Base-by-base conservation (phyloP, 2,329 filamentous ascomycete species). In the Sporothrix phasma region DNA sequence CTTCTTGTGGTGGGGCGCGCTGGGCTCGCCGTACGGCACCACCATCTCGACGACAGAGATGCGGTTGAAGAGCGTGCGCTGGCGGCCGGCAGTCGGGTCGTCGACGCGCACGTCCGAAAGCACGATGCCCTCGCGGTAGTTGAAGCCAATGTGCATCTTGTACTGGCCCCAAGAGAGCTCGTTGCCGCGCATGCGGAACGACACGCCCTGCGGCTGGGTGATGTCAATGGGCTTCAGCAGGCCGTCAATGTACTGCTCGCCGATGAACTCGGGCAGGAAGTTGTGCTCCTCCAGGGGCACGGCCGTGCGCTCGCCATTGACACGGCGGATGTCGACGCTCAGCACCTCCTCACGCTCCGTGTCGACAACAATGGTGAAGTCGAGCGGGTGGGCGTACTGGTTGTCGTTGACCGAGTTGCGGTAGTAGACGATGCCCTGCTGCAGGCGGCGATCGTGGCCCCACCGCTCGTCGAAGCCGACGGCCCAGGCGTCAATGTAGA, bases 391-490 rank as follows among this genome's bases (percentile, higher is more conserved):
- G 29, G 88, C 88, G 74, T 97, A 97, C 76, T 97, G 92, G 74
- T 85, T 91, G 77, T 93, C 89, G 70, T 96, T 90, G 19, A 88
- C 72, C 69, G 93, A 82, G 8, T 91, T 91, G 24, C 92, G 86
- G 75, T 95, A 97, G 80, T 97, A 97, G 89, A 96, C 95, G 62
- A 97, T 79, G 2, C 91, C 92, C 76, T 97, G 92, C 76, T 97
- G 92, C 5, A 96, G 83, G 62, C 92, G 86, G 54, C 91, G 81
- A 46, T 80, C 80, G 72, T 78, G 93, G 66, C 92, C 92, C 71
- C 92, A 94, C 54, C 92, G 87, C 76, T 95, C 90, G 70, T 97
- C 92, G 72, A 91, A 95, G 59, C 92, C 92, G 74, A 97, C 96
- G 0, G 92, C 96, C 92, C 92, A 97, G 11, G 90, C 90, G 73